Conservation (phyloP, 371 early-diverging fungal genomes). For the Ordospora pajunii region DNA sequence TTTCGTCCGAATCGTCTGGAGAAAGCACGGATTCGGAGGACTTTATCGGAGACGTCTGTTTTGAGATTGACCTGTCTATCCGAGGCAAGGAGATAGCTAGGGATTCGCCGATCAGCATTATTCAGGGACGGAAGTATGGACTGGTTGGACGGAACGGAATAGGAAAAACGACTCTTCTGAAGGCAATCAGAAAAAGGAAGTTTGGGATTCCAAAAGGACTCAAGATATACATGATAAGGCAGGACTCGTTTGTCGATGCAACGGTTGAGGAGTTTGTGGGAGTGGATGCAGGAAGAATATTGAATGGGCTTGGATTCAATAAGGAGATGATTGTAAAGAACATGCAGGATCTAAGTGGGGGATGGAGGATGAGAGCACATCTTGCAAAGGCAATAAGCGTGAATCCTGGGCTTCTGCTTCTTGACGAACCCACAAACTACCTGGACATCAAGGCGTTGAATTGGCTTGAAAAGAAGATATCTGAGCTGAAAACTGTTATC, state of each 20-base stretch:
- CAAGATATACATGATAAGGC: conserved; percentile 87
- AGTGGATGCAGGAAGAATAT: conserved; percentile 75
- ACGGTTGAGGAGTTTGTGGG: conserved; percentile 72
- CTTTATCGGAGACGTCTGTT: conserved; percentile 17
- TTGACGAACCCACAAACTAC: conserved; percentile 96
- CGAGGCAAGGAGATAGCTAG: conserved; percentile 27
- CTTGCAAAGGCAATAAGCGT: conserved; percentile 86
- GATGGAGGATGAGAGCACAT: conserved; percentile 93
- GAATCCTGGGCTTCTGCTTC: conserved; percentile 81
- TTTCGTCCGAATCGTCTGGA: neutral
- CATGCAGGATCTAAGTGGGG: conserved; percentile 83
- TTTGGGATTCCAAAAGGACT: conserved; percentile 75
- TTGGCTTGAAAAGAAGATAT: conserved; percentile 80
- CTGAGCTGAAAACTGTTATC: conserved; percentile 76
- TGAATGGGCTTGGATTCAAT: conserved; percentile 83
- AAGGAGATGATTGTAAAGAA: conserved; percentile 69
- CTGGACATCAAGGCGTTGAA: conserved; percentile 78
- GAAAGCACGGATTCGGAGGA: conserved; percentile 14
- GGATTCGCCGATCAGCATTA: conserved; percentile 8
- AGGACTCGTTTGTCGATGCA: conserved; percentile 64
- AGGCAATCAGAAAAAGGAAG: conserved; percentile 77
- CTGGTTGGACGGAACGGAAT: conserved; percentile 53
- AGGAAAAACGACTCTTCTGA: conserved; percentile 49
- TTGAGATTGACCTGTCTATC: conserved; percentile 31
- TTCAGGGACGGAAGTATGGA: conserved; percentile 35